Base-by-base conservation (phyloP, 495 filamentous ascomycete genomes). In the Parachaetomium inaequale region DNA sequence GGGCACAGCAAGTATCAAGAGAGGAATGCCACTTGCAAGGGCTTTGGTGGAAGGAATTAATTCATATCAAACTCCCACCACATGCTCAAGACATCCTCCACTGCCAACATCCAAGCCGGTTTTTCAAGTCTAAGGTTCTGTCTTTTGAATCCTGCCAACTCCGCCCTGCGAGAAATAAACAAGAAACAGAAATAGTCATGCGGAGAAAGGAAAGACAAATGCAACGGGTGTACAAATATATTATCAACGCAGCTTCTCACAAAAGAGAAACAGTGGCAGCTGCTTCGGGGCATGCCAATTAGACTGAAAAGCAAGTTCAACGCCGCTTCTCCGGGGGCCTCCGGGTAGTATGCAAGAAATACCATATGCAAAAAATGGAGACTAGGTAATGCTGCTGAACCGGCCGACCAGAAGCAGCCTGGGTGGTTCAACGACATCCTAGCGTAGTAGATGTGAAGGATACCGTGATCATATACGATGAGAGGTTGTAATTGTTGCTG, bases 291-390 rank as follows among this genome's bases (percentile, higher is more conserved):
- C 14, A 21, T 45, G 25, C 17, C 34, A 32, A 46, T 54, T 29
- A 54, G 34, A 55, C 28, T 26, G 3, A 17, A 45, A 23, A 28
- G 38, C 2, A 15, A 40, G 25, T n/a, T 19, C 51, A 59, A 61
- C 53, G 55, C 55, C 47, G 38, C 21, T 43, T 26, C 42, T 17
- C 55, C 46, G 10, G 36, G 14, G 45, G 14, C 47, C 14, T 28
- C 32, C 31, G 17, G 40, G 17, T 21, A 31, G 4, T 43, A 60
- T 60, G 47, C 47, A 60, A 60, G n/a, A 47, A 58, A 36, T 49
- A 57, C 10, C 46, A 60, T 40, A 60, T 51, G 47, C 46, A 59
- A 51, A 58, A 47, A 58, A 55, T 40, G 45, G 19, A 1, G 17
- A 5, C 29, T 26, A 15, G 29, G 5, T 12, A 28, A 8, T 36